These are phyloP conservation scores for Gloeostereum incarnatum DNA, from an alignment of 768 basidiomycete species.

Conservation along the genomic window DNA sequence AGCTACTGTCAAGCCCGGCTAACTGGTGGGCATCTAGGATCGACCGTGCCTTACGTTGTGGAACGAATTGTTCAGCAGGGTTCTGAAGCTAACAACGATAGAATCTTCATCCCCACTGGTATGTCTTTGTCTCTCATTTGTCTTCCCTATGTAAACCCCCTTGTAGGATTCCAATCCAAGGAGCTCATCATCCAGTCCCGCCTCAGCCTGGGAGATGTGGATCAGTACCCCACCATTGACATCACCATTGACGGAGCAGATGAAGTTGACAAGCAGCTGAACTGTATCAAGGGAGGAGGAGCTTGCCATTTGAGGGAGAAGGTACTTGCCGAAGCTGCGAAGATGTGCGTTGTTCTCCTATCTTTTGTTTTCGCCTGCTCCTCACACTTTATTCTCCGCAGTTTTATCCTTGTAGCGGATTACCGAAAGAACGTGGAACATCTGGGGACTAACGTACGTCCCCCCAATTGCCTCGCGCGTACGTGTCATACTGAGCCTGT, in stretches of 20 bases:
- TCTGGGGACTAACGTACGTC: constrained; percentile 74
- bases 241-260: constrained; percentile 98
- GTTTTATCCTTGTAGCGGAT: constrained; percentile 90
- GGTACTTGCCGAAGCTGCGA: constrained; percentile 93
- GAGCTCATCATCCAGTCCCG: constrained; percentile 82
- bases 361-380: not conserved
- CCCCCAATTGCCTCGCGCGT: not conserved
- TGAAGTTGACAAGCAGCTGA: constrained; percentile 80
- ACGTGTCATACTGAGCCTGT: constrained; percentile 1
- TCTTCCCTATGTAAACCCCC: constrained; percentile 3
- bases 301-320: constrained; percentile 97
- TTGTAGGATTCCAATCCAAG: constrained; percentile 85
- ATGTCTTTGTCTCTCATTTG: constrained; percentile 9
- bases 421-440: constrained; percentile 85
- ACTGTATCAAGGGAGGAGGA: constrained; percentile 96
- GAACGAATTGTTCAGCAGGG: constrained; percentile 90
- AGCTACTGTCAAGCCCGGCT: constrained; percentile 3
- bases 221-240: constrained; percentile 83
- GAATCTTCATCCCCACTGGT: constrained; percentile 90
- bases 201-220: constrained; percentile 78
- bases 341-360: constrained; percentile 43
- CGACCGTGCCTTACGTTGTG: constrained; percentile 94
- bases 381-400: constrained; percentile 15
- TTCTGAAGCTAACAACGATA: constrained; percentile 56
- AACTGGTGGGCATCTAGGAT: constrained; percentile 35